phyloP scores from a whole-genome alignment of 2,329 filamentous ascomycete species.

The Ustulina deusta region DNA sequence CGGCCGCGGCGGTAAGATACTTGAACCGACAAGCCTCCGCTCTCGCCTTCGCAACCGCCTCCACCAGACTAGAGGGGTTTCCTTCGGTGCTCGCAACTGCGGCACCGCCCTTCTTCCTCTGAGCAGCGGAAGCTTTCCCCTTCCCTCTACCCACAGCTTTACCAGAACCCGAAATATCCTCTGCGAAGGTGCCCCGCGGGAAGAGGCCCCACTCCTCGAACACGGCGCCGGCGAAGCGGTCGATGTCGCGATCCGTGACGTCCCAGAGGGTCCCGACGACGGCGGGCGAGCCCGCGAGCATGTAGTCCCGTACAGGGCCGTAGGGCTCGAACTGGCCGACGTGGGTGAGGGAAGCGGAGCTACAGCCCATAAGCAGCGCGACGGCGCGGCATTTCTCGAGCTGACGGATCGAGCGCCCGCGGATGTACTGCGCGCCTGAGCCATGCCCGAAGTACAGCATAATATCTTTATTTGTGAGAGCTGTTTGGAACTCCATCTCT shows the following conservation, averaged over 20 bases:
- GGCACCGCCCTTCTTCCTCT: slow-evolving; percentile 35
- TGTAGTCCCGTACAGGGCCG: slow-evolving; percentile 90
- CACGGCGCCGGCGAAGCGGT: slow-evolving; percentile 83
- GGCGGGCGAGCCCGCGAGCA: slow-evolving; percentile 87
- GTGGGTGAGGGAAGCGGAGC: slow-evolving; percentile 82
- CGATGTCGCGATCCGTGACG: slow-evolving; percentile 97
- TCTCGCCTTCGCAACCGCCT: slow-evolving; percentile 81
- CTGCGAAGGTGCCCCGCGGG: slow-evolving; percentile 58
- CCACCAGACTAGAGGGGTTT: slow-evolving; percentile 72
- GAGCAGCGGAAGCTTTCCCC: slow-evolving; percentile 35
- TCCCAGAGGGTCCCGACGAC: slow-evolving; percentile 97
- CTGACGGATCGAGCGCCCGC: slow-evolving; percentile 82
- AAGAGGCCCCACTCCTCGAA: slow-evolving; percentile 91
- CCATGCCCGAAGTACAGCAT: slow-evolving; percentile 97
- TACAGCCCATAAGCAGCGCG: slow-evolving; percentile 94
- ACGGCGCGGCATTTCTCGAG: slow-evolving; percentile 80
- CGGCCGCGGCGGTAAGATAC: slow-evolving; percentile 93
- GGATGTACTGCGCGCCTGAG: slow-evolving; percentile 93
- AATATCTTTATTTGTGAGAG: slow-evolving; percentile 75
- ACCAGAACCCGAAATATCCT: slow-evolving; percentile 44
- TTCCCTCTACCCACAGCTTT: slow-evolving; percentile 49
- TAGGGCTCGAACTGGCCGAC: slow-evolving; percentile 91
- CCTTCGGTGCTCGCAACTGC: slow-evolving; percentile 42
- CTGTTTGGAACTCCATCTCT: slow-evolving; percentile 80
- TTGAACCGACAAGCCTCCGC: slow-evolving; percentile 83